phyloP scores from a whole-genome alignment of 2,329 filamentous ascomycete genomes.

The Madurella fahalii region DNA sequence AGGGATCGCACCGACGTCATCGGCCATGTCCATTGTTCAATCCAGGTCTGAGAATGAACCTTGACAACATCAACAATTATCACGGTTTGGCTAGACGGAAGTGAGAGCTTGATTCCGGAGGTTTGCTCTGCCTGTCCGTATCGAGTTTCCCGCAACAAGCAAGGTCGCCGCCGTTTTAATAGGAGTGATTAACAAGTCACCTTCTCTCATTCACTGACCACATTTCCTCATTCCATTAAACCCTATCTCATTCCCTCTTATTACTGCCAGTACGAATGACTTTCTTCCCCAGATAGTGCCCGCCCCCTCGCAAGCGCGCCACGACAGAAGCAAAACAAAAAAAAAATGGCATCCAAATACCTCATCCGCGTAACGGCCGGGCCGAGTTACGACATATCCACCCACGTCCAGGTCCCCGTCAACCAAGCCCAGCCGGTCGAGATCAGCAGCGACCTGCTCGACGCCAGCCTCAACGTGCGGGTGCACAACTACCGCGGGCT shows the following conservation, averaged over 20 bases:
- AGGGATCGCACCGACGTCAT: conserved; percentile 5
- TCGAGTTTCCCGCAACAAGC: no score
- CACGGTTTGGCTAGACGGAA: no score
- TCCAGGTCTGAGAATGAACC: background rate
- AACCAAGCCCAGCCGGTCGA: conserved; percentile 62
- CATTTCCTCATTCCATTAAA: background rate
- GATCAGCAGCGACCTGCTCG: conserved; percentile 61
- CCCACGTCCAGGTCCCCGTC: conserved; percentile 71
- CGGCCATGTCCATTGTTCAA: background rate
- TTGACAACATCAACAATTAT: no score
- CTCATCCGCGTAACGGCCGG: conserved; percentile 79
- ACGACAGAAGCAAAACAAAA: background rate
- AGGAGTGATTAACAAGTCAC: no score
- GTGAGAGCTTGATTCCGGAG: no score
- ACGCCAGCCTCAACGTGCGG: conserved; percentile 68
- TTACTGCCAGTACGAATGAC: no score
- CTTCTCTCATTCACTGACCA: background rate
- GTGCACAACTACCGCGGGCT: conserved; percentile 66
- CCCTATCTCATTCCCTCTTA: no score
- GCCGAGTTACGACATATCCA: conserved; percentile 64
- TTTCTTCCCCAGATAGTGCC: no score
- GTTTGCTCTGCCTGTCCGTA: no score
- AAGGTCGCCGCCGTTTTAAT: no score
- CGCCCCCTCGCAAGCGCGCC: no score
- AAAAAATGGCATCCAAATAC: conserved; percentile 67